Percentiles rank a stretch among this genome's conserved stretches.
Conservation (phyloP, 345 rosid species). For the Eutrema yunnanense region DNA sequence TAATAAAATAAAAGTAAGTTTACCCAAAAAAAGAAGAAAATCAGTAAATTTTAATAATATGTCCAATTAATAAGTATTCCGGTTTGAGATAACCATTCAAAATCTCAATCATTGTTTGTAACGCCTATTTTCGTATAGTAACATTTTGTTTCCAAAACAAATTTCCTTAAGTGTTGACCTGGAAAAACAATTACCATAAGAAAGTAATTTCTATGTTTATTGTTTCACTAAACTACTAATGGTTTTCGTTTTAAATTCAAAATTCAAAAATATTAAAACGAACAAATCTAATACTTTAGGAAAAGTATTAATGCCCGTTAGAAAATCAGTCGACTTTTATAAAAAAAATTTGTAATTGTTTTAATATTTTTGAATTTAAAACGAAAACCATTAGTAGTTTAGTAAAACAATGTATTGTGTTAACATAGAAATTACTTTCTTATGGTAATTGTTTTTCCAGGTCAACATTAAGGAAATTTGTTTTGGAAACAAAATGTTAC, state of each 20-base stretch:
- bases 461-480: too few relatives aligned
- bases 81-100: neutral
- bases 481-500: too few relatives aligned
- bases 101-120: neutral
- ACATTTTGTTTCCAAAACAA: neutral
- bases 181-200: neutral
- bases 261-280: neutral
- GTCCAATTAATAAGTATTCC: neutral
- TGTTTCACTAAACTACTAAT: neutral
- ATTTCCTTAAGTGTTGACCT: neutral
- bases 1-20: too few relatives aligned
- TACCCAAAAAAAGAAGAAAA: too few relatives aligned
- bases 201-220: neutral
- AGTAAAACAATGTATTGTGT: too few relatives aligned
- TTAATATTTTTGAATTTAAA: too few relatives aligned
- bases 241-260: neutral
- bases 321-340: neutral
- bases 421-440: too few relatives aligned
- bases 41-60: neutral
- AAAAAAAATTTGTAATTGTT: too few relatives aligned
- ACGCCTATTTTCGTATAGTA: neutral
- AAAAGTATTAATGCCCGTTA: neutral
- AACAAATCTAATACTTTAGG: neutral
- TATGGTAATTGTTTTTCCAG: too few relatives aligned
- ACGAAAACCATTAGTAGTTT: too few relatives aligned